Conservation (phyloP, 139 green algal genomes). For the Marvania coccoides region DNA sequence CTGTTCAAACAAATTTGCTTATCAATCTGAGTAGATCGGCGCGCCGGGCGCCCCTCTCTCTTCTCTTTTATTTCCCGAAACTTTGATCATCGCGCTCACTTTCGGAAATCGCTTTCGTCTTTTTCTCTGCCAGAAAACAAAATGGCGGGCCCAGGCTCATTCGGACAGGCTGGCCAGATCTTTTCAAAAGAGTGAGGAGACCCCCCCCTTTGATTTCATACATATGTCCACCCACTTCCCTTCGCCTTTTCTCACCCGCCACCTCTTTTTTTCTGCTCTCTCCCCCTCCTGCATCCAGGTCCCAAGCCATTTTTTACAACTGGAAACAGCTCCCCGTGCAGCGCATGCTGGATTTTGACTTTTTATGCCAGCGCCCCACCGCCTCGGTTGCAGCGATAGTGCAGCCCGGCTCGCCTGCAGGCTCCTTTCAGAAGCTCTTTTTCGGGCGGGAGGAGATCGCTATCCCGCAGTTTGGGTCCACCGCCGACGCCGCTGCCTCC, state of each 20-base stretch:
- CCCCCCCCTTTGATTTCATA: too few relatives aligned
- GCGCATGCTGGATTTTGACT: slow-evolving; percentile 96
- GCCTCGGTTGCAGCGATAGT: slow-evolving; percentile 83
- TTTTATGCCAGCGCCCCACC: slow-evolving; percentile 67
- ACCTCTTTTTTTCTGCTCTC: too few relatives aligned
- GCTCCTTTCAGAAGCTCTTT: slow-evolving; percentile 90
- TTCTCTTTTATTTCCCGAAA: too few relatives aligned
- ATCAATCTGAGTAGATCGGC: too few relatives aligned
- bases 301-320: slow-evolving; percentile 89
- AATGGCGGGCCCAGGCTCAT: background rate
- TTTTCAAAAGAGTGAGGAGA: slow-evolving; percentile 64
- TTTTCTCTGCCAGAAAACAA: background rate
- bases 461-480: slow-evolving; percentile 72
- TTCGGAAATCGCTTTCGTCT: background rate
- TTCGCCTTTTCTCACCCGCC: too few relatives aligned
- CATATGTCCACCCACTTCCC: too few relatives aligned
- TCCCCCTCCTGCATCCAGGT: too few relatives aligned
- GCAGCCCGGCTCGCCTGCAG: slow-evolving; percentile 55
- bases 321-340: slow-evolving; percentile 60
- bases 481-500: slow-evolving; percentile 54
- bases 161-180: slow-evolving; percentile 45
- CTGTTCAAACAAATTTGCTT: too few relatives aligned
- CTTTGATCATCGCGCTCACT: background rate
- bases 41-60: background rate
- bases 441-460: slow-evolving; percentile 86